phyloP scores from a whole-genome alignment of 345 rosid species.

The Eucalyptus erythrocorys region DNA sequence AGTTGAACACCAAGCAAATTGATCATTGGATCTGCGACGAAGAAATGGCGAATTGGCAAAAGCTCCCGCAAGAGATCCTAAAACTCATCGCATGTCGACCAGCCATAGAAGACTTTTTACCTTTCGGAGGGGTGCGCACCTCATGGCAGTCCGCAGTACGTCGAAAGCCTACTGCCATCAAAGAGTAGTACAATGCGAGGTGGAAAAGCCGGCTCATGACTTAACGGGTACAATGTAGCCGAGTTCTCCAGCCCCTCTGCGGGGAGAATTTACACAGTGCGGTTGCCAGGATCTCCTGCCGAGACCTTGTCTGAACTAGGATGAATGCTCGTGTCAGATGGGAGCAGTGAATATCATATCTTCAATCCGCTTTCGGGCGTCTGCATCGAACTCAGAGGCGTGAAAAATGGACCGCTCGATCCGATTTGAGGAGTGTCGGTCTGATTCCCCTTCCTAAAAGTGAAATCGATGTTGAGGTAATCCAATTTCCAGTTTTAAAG shows the following conservation, averaged over 20 bases:
- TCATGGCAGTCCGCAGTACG: background rate
- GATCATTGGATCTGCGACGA: background rate
- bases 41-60: background rate
- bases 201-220: background rate
- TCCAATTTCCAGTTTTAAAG: too few species aligned
- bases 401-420: too few species aligned
- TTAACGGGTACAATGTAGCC: background rate
- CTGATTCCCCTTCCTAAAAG: too few species aligned
- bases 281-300: background rate
- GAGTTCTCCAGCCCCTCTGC: background rate
- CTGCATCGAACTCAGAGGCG: background rate
- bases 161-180: background rate
- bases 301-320: background rate
- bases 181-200: background rate
- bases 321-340: background rate
- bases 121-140: background rate
- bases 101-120: background rate
- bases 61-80: background rate
- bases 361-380: background rate
- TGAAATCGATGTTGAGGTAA: too few species aligned
- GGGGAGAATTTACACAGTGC: background rate
- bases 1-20: background rate
- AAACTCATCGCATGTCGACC: background rate
- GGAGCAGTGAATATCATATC: background rate
- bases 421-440: too few species aligned